phyloP scores from a whole-genome alignment of 805 yeast species.

The Candida awuae region DNA sequence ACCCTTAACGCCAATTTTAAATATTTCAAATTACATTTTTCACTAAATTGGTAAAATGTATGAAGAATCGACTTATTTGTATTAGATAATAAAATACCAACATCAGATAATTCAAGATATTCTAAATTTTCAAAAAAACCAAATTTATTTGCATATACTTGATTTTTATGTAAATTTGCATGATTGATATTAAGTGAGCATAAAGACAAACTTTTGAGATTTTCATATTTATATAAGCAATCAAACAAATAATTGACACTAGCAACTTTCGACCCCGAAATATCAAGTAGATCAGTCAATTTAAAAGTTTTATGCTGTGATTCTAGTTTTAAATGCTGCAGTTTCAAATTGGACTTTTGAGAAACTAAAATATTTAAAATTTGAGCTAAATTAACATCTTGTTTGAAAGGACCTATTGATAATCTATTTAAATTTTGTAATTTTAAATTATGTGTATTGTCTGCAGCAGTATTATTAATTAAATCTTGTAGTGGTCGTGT shows the following conservation, averaged over 20 bases:
- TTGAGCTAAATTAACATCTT: constrained; percentile 4
- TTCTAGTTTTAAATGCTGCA: constrained; percentile 4
- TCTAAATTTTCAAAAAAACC: constrained; percentile 9
- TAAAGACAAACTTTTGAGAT: constrained; percentile 6
- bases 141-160: background rate
- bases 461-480: background rate
- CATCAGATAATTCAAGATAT: constrained; percentile 14
- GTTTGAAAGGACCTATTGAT: constrained; percentile 14
- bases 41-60: constrained; percentile 5
- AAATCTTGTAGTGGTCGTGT: constrained; percentile 1
- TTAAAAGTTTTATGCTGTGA: constrained; percentile 4
- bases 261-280: constrained; percentile 1
- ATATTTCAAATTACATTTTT: constrained; percentile 3
- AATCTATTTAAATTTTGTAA: constrained; percentile 9
- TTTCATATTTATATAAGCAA: constrained; percentile 1
- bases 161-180: background rate
- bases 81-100: constrained; percentile 12
- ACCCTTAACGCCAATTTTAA: constrained; percentile 21
- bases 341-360: background rate
- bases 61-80: constrained; percentile 12
- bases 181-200: constrained; percentile 12
- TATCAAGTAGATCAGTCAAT: constrained; percentile 6
- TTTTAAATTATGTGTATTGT: background rate
- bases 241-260: constrained; percentile 1
- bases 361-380: constrained; percentile 4